These are phyloP conservation scores for Centrapalus pauciflorus DNA, from an alignment of 129 eudicot genomes.

Conservation along the genomic window DNA sequence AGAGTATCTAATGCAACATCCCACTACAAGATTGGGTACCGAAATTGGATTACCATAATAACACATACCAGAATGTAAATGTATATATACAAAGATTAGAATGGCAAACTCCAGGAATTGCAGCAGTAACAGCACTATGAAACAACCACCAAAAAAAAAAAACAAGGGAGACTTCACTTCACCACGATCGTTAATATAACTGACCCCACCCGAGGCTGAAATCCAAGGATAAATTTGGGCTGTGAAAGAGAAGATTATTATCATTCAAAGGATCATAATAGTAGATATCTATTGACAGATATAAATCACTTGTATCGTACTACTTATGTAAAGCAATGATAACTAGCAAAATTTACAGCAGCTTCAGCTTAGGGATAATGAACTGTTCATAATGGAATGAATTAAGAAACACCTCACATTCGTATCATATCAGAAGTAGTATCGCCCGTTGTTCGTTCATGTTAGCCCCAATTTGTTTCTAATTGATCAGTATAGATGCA, in stretches of 20 bases:
- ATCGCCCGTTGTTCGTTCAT: no score
- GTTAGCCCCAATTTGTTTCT: no score
- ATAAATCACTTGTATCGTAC: not conserved
- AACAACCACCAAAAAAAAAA: not conserved
- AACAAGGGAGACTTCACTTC: not conserved
- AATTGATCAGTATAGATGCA: no score
- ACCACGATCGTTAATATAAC: no score
- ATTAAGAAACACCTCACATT: no score
- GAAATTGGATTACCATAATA: not conserved
- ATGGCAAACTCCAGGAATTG: not conserved
- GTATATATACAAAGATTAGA: no score
- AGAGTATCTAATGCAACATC: conserved; percentile 5
- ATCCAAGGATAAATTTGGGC: not conserved
- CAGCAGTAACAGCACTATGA: not conserved
- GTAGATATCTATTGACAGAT: not conserved
- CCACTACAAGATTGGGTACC: not conserved
- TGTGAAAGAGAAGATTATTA: not conserved
- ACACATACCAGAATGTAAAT: not conserved
- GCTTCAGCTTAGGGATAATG: no score
- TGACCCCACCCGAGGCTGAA: no score
- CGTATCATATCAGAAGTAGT: no score
- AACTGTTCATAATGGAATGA: no score
- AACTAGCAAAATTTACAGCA: no score
- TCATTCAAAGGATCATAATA: not conserved
- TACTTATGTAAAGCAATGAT: no score